phyloP scores from a whole-genome alignment of 75 land plant genomes.

The Larix kaempferi region DNA sequence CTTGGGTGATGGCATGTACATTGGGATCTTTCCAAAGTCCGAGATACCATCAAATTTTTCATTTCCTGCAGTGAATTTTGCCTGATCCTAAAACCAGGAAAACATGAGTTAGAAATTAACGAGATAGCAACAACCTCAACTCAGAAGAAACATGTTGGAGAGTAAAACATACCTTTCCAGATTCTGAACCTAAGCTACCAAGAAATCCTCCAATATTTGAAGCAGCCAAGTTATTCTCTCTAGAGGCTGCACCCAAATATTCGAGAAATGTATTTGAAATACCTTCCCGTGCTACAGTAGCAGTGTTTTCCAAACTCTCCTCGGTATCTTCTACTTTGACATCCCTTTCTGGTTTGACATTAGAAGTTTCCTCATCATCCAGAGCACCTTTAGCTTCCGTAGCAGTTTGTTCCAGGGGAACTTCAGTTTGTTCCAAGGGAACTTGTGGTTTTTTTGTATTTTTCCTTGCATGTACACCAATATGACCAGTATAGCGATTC shows the following conservation, averaged over 20 bases:
- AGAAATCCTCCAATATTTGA: conserved; percentile 8
- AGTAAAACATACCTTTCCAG: conserved; percentile 1
- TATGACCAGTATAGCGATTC: conserved; percentile 44
- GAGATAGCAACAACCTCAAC: background rate
- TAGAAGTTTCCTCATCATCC: background rate
- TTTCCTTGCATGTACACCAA: conserved; percentile 52
- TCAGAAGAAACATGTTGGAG: background rate
- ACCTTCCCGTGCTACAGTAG: background rate
- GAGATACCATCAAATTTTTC: conserved; percentile 24
- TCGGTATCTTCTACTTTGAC: background rate
- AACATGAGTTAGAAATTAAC: background rate
- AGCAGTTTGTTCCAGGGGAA: background rate
- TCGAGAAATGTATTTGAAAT: background rate
- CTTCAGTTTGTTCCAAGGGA: conserved; percentile 4
- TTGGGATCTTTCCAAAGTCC: conserved; percentile 27
- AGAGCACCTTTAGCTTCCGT: background rate
- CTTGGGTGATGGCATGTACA: conserved; percentile 24
- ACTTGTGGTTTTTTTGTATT: conserved; percentile 14
- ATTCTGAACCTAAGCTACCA: conserved; percentile 1
- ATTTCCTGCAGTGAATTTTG: conserved; percentile 2
- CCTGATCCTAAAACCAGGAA: conserved; percentile 8
- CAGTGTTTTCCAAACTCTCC: background rate
- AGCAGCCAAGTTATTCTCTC: conserved; percentile 1
- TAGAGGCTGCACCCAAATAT: background rate
- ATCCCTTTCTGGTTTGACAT: conserved; percentile 1